Conservation (phyloP, 768 basidiomycete species). For the Hemileccinum impolitum region DNA sequence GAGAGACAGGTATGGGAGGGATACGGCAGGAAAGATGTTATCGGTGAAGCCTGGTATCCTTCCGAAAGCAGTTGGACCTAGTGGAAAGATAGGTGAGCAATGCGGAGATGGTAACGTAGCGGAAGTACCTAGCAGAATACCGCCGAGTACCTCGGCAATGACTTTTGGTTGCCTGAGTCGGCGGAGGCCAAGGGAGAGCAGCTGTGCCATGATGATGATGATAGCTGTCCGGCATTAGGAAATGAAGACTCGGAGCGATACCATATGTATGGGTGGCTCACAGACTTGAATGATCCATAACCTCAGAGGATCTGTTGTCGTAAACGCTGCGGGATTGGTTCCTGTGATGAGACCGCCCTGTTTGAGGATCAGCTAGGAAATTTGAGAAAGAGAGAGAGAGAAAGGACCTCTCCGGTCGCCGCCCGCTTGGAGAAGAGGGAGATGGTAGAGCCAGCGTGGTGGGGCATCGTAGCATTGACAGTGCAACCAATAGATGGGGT, state of each 20-base stretch:
- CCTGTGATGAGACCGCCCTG: conserved; percentile 77
- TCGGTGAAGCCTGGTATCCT: conserved; percentile 86
- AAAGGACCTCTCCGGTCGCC: conserved; percentile 20
- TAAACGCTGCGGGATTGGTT: conserved; percentile 65
- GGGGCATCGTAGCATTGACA: no score
- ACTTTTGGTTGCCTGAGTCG: conserved; percentile 82
- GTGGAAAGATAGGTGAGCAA: background rate
- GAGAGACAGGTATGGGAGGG: conserved; percentile 75
- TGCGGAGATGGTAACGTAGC: conserved; percentile 32
- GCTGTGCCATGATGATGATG: conserved; percentile 75
- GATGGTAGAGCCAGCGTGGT: no score
- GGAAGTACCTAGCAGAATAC: conserved; percentile 72
- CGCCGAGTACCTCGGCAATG: conserved; percentile 81
- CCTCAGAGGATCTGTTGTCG: conserved; percentile 63
- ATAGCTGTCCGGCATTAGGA: conserved; percentile 45
- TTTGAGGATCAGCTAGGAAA: background rate
- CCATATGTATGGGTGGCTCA: conserved; percentile 31
- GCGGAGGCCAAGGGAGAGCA: conserved; percentile 63
- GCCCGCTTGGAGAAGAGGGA: conserved; percentile 2
- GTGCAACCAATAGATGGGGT: no score
- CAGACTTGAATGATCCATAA: conserved; percentile 79
- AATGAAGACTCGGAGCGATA: no score
- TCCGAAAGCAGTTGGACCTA: conserved; percentile 57
- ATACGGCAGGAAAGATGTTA: conserved; percentile 74
- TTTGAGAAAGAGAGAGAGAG: background rate